Base-by-base conservation (phyloP, 2,329 filamentous ascomycete genomes). In the Blastomyces parvus region DNA sequence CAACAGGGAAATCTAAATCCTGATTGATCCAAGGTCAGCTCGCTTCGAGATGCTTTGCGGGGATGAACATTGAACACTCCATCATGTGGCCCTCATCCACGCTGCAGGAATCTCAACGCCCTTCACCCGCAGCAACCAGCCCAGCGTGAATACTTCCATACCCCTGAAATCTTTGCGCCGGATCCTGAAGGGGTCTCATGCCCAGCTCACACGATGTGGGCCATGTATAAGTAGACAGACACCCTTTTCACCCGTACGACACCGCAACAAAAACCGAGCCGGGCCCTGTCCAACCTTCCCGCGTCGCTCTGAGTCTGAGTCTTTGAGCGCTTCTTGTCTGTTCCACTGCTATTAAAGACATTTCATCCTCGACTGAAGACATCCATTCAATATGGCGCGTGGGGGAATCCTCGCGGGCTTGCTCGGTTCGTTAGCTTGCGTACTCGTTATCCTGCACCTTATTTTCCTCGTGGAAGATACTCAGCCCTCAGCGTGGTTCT, bases 391-490 rank as follows among this genome's bases (percentile, higher is more conserved):
- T 9, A 65, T 65, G 64, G 62, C 59, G 33, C 59, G 62, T 7
- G 14, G 53, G 58, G 59, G 44, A 44, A 62, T 63, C 11, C 30
- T 65, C 30, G 50, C 62, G 25, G 55, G 42, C 52, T n/a, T 62
- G 36, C 17, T 63, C 11, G 56, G 64, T 22, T 62, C 61, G 14
- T 62, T 65, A 33, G 30, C 42, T 14, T n/a, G 63, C 33, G 64
- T 70, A 22, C 62, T 77, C 46, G 65, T 75, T 1, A 64, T 74
- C 59, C 55, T 76, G 27, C 74, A 76, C 62, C 61, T 75, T 42
- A 58, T 75, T 38, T 69, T 70, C 1, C 61, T 70, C 25, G 53
- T 56, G 69, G 66, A 38, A 62, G 67, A 33, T 63, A 62, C 42
- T 63, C 65, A 22, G 64, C 67, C 56, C 57, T 65, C 13, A 64